These are phyloP conservation scores for Irpex sp. DNA, from an alignment of 1,284 basidiomycete species.

Conservation along the genomic window DNA sequence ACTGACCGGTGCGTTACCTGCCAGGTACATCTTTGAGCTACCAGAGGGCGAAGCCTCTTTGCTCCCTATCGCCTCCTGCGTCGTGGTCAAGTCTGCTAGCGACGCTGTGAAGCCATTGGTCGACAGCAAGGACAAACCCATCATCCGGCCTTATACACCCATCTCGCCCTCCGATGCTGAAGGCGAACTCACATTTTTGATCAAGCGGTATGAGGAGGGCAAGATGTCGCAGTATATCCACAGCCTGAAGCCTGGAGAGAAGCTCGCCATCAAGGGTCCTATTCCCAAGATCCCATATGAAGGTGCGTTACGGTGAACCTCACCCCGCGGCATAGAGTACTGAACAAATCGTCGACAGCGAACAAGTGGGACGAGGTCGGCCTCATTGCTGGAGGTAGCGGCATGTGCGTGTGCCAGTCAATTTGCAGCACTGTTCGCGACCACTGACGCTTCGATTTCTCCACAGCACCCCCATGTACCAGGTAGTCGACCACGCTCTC, in stretches of 20 bases:
- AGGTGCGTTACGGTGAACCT: slow-evolving; percentile 35
- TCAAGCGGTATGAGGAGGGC: slow-evolving; percentile 85
- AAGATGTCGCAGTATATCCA: slow-evolving; percentile 80
- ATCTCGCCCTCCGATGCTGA: slow-evolving; percentile 69
- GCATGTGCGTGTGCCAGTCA: slow-evolving; percentile 53
- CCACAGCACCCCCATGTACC: slow-evolving; percentile 69
- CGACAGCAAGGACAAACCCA: slow-evolving; percentile 85
- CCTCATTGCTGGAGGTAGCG: slow-evolving; percentile 87
- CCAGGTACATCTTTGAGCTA: slow-evolving; percentile 82
- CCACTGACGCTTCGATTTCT: not conserved
- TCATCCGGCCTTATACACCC: slow-evolving; percentile 88
- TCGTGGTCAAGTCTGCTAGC: slow-evolving; percentile 55
- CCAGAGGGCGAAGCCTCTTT: slow-evolving; percentile 80
- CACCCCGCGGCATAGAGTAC: no score
- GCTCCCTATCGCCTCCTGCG: slow-evolving; percentile 72
- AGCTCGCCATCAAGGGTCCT: slow-evolving; percentile 87
- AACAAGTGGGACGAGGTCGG: slow-evolving; percentile 87
- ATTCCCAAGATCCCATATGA: slow-evolving; percentile 82
- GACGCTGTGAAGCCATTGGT: slow-evolving; percentile 53
- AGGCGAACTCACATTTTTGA: slow-evolving; percentile 77
- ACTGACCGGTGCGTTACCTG: slow-evolving; percentile 1
- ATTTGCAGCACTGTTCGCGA: not conserved
- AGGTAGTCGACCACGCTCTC: slow-evolving; percentile 75
- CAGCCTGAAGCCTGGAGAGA: slow-evolving; percentile 74
- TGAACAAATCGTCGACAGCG: slow-evolving; percentile 34